Evolutionary conservation across 1,284 basidiomycete genomes (phyloP).

Genomic region (Microbotryum violaceum): DNA sequence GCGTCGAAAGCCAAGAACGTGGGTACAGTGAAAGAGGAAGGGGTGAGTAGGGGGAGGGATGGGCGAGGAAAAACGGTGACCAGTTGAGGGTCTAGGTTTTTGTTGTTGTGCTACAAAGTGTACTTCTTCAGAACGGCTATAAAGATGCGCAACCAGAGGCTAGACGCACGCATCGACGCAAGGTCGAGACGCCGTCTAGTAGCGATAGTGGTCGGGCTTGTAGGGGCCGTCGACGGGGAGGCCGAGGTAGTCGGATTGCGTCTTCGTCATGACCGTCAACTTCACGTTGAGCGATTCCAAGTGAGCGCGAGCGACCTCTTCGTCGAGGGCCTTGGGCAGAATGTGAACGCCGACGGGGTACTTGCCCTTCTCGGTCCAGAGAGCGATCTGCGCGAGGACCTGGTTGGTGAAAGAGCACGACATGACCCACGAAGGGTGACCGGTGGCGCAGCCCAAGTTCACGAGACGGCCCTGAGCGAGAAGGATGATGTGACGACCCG

Average conservation of each 20-base stretch:
- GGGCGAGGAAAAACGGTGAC: too few species aligned
- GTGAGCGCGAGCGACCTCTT: constrained; percentile 97
- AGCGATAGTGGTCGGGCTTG: constrained; percentile 75
- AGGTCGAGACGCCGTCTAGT: constrained; percentile 40
- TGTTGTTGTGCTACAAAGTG: too few species aligned
- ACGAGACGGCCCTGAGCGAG: constrained; percentile 98
- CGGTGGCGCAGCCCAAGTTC: constrained; percentile 74
- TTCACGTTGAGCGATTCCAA: constrained; percentile 46
- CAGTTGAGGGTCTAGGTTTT: too few species aligned
- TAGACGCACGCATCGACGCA: background rate
- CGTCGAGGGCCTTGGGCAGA: constrained; percentile 94
- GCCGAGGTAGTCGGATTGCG: constrained; percentile 87
- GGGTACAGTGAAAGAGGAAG: too few species aligned
- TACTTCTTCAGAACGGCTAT: too few species aligned
- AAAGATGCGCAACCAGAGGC: background rate
- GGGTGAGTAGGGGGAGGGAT: too few species aligned
- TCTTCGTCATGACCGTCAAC: constrained; percentile 67
- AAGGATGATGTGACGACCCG: constrained; percentile 88
- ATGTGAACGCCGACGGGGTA: constrained; percentile 95
- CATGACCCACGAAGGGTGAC: constrained; percentile 77
- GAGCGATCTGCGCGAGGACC: constrained; percentile 94
- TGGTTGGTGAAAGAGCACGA: constrained; percentile 99
- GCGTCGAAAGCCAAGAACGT: too few species aligned
- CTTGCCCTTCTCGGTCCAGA: constrained; percentile 79
- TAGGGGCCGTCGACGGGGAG: constrained; percentile 83